Conservation (phyloP, 2,329 filamentous ascomycete species). For the Chlorencoelia australis region DNA sequence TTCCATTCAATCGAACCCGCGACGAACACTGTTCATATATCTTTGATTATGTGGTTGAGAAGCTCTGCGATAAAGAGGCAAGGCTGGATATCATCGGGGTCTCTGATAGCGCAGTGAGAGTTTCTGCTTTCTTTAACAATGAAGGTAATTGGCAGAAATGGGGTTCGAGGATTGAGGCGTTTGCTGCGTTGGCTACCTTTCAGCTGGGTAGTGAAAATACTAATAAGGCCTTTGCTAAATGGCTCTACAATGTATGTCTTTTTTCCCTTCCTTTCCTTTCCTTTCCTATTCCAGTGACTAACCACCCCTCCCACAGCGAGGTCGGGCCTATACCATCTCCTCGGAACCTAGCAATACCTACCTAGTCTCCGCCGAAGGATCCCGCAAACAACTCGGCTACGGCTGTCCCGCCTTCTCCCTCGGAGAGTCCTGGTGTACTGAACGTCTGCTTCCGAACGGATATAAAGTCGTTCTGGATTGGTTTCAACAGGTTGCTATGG, state of each 20-base stretch:
- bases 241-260: slow-evolving; percentile 40
- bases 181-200: slow-evolving; percentile 41
- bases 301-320: no score
- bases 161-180: slow-evolving; percentile 34
- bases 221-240: slow-evolving; percentile 35
- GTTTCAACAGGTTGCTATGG: slow-evolving; percentile 46
- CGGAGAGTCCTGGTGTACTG: slow-evolving; percentile 46
- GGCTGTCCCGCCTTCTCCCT: slow-evolving; percentile 64
- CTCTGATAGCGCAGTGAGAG: slow-evolving; percentile 51
- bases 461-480: slow-evolving; percentile 47
- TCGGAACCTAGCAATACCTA: slow-evolving; percentile 39
- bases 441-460: slow-evolving; percentile 51
- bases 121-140: slow-evolving; percentile 48
- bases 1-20: slow-evolving; percentile 48
- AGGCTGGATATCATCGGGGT: slow-evolving; percentile 62
- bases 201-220: slow-evolving; percentile 24
- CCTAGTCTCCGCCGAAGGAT: slow-evolving; percentile 41
- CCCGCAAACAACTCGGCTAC: slow-evolving; percentile 26
- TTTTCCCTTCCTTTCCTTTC: neutral
- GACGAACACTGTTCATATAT: slow-evolving; percentile 55
- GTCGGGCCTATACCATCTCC: slow-evolving; percentile 51
- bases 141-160: slow-evolving; percentile 40
- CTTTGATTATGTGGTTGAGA: slow-evolving; percentile 51
- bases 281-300: neutral
- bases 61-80: slow-evolving; percentile 37